A percentile compares a stretch with the other conserved stretches of the same genome.
Conservation (phyloP, 2,329 filamentous ascomycete genomes). For the Verticillium alfalfae region DNA sequence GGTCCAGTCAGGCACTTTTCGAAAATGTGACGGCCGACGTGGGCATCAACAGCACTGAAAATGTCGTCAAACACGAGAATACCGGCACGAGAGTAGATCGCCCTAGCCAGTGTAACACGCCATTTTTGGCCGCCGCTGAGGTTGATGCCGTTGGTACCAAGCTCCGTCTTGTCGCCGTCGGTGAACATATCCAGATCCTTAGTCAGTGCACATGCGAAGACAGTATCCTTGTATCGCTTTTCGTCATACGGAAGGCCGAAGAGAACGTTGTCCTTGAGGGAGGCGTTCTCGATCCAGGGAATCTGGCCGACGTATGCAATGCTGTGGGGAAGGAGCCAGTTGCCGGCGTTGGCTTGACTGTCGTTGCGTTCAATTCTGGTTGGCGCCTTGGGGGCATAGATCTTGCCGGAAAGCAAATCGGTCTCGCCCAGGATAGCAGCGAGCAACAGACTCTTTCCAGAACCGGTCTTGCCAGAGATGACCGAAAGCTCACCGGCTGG, state of each 20-base stretch:
- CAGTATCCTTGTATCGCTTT: conserved; percentile 63
- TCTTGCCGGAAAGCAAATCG: conserved; percentile 58
- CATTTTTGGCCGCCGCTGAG: conserved; percentile 80
- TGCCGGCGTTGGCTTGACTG: conserved; percentile 50
- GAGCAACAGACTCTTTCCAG: conserved; percentile 71
- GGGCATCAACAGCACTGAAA: conserved; percentile 76
- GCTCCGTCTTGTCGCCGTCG: conserved; percentile 74
- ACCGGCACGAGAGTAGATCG: conserved; percentile 72
- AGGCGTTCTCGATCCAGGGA: conserved; percentile 81
- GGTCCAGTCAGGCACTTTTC: conserved; percentile 70
- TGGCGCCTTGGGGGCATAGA: conserved; percentile 50
- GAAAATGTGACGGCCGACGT: conserved; percentile 74
- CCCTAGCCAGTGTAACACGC: conserved; percentile 74
- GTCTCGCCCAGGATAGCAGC: conserved; percentile 71
- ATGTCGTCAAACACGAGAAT: conserved; percentile 78
- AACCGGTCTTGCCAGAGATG: conserved; percentile 71
- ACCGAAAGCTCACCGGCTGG: conserved; percentile 65
- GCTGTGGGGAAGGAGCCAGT: conserved; percentile 66
- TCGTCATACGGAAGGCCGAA: conserved; percentile 69
- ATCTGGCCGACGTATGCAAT: conserved; percentile 75
- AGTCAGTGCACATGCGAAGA: conserved; percentile 66
- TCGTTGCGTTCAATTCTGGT: conserved; percentile 49
- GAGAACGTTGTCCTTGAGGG: conserved; percentile 71
- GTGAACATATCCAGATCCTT: conserved; percentile 73
- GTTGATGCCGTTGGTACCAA: conserved; percentile 81